phyloP scores from a whole-genome alignment of 1,284 basidiomycete genomes.

The Malassezia psittaci region DNA sequence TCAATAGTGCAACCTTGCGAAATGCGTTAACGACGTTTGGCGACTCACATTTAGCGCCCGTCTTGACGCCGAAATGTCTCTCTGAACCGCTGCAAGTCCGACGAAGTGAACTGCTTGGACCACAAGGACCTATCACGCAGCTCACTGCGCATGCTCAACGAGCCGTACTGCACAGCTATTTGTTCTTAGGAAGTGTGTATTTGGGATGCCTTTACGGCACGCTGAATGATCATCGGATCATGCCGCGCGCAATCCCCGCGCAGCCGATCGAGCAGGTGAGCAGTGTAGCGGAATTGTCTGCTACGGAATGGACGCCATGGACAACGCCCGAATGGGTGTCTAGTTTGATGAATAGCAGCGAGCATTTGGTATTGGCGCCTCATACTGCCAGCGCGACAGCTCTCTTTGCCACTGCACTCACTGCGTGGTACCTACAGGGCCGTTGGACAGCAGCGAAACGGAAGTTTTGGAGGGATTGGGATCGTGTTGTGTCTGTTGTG shows the following conservation, averaged over 20 bases:
- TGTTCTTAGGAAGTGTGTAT: constrained; percentile 14
- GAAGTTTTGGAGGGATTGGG: constrained; percentile 45
- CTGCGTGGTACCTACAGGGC: constrained; percentile 46
- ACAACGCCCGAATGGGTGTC: background rate
- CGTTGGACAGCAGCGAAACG: constrained; percentile 38
- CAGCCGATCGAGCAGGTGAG: background rate
- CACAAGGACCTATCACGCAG: constrained; percentile 26
- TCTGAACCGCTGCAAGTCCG: constrained; percentile 26
- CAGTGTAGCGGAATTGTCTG: background rate
- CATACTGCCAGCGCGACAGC: constrained; percentile 36
- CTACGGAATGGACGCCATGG: constrained; percentile 3
- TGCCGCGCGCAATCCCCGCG: background rate
- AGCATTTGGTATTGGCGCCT: constrained; percentile 27
- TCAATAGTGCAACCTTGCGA: constrained; percentile 21
- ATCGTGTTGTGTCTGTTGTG: constrained; percentile 25
- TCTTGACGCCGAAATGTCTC: constrained; percentile 23
- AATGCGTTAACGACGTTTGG: constrained; percentile 23
- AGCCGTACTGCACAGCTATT: constrained; percentile 20
- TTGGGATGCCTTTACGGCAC: background rate
- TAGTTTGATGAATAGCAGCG: background rate
- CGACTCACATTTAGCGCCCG: constrained; percentile 19
- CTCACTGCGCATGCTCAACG: constrained; percentile 23
- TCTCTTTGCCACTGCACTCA: constrained; percentile 31
- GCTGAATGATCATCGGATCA: constrained; percentile 3
- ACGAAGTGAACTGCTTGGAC: constrained; percentile 26